A percentile compares a stretch with the other conserved stretches of the same genome.
Conservation (phyloP, 2,329 filamentous ascomycete genomes). For the Scytalidium lignicola region DNA sequence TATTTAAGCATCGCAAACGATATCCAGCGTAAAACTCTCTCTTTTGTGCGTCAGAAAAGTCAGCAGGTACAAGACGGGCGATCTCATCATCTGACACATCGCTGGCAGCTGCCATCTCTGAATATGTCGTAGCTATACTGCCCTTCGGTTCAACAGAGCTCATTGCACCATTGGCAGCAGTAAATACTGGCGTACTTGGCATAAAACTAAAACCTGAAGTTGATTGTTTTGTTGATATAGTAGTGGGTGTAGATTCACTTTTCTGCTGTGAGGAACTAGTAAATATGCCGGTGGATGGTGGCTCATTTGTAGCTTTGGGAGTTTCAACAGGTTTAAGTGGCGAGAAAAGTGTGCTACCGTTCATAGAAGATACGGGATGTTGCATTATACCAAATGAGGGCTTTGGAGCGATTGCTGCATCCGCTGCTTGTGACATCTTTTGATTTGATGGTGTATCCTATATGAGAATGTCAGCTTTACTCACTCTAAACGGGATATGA, state of each 20-base stretch:
- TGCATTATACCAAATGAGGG: background rate
- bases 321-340: slow-evolving; percentile 12
- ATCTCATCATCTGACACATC: slow-evolving; percentile 18
- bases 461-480: background rate
- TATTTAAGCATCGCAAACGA: slow-evolving; percentile 24
- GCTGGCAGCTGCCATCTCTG: slow-evolving; percentile 9
- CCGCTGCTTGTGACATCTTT: background rate
- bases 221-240: background rate
- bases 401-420: background rate
- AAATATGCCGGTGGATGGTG: slow-evolving; percentile 12
- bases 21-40: slow-evolving; percentile 21
- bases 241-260: background rate
- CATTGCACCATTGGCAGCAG: background rate
- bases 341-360: slow-evolving; percentile 8
- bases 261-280: background rate
- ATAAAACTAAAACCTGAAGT: background rate
- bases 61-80: slow-evolving; percentile 11
- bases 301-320: slow-evolving; percentile 11
- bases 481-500: background rate
- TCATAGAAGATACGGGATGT: background rate
- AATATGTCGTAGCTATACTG: background rate
- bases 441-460: background rate
- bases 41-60: slow-evolving; percentile 15
- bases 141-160: background rate
- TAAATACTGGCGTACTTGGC: background rate